Conservation (phyloP, 176 grass and related monocot species). For the Ensete ventricosum region DNA sequence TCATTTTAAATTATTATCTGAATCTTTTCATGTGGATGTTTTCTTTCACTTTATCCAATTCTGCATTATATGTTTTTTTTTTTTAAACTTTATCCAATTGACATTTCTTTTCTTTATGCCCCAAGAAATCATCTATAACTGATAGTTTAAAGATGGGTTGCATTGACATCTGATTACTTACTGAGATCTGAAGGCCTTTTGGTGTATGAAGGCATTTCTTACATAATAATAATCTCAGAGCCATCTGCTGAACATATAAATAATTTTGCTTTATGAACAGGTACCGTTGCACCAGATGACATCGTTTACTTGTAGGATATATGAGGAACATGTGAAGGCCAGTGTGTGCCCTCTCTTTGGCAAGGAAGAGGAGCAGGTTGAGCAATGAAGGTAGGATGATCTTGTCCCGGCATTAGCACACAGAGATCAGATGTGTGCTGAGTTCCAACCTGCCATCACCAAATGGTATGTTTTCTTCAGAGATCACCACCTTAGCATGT, state of each 20-base stretch:
- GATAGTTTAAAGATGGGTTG: neutral
- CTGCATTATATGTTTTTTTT: too few relatives aligned
- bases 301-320: neutral
- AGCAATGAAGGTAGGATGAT: slow-evolving; percentile 2
- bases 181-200: neutral
- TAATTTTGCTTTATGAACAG: too few relatives aligned
- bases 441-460: neutral
- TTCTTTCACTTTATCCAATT: too few relatives aligned
- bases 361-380: slow-evolving; percentile 10
- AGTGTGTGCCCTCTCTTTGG: neutral
- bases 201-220: too few relatives aligned
- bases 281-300: neutral
- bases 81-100: too few relatives aligned
- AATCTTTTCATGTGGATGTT: too few relatives aligned
- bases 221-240: too few relatives aligned
- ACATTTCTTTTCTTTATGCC: neutral
- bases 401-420: slow-evolving; percentile 4
- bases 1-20: too few relatives aligned
- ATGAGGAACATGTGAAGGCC: neutral
- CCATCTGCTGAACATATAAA: too few relatives aligned
- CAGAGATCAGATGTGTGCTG: neutral
- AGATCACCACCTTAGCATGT: neutral
- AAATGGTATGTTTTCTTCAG: neutral
- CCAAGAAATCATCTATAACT: neutral
- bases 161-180: neutral